Evolutionary conservation across 257 asterid genomes (phyloP), one percentile per base, ranked within the genome.

Genomic region (Solanum arcanum): DNA sequence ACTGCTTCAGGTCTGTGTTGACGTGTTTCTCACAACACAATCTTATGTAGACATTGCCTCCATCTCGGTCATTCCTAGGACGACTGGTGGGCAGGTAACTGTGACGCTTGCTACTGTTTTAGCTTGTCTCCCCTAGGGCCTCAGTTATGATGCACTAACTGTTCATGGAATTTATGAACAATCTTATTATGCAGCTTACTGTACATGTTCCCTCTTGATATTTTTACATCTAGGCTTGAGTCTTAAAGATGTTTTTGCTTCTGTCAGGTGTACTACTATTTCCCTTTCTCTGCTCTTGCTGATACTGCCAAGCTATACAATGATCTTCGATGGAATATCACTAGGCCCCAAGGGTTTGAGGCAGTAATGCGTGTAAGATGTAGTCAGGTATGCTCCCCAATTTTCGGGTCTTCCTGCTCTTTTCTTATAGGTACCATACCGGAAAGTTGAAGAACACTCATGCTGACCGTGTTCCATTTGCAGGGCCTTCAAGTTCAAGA

Each of bases 331-430:
- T 97, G 99, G 99, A 97, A 96, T 88, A 96, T 97, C 88, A 93
- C 96, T 14, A 95, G 99, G 92, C 98, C 99, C 25, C 99, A 97
- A 92, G 99, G 99, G 77, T 94, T 95, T 90, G 99, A 97, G 92
- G 98, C 99, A 25, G 99, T 97, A 87, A 97, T 97, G 99, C 99
- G 99, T 90, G 99, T 97, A 86, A 94, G 99, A 91, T 95, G 99
- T 94, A 97, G 99, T 94, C 96, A 94, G 97, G 99, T 95, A 89
- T 88, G 89, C 87, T 88, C 88, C 84, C 85, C 16, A 81, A 49
- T 89, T 27, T 44, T 85, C 77, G 62, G 44, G 69, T 86, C 72
- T 89, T 89, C 85, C 31, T 85, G 74, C 88, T 82, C 35, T 83
- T 49, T 39, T 49, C 27, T 29, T n/a, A 37, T 46, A 85, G 78